Conservation (phyloP, 139 green algal species). For the Pleodorina starrii region DNA sequence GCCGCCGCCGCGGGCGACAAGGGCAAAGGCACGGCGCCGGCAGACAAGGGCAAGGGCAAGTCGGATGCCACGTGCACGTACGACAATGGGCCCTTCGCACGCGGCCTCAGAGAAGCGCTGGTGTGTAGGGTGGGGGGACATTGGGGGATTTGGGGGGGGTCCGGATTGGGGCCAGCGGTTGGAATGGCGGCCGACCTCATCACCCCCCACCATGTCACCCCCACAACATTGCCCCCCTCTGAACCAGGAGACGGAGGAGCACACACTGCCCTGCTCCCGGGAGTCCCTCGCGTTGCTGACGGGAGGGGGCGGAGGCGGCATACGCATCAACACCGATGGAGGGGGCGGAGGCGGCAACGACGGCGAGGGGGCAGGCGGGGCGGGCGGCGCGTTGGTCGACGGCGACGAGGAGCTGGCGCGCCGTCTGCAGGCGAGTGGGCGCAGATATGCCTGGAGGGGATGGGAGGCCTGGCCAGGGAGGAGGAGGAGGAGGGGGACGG, state of each 20-base stretch:
- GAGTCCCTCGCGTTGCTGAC: not conserved
- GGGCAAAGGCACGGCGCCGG: conserved; percentile 56
- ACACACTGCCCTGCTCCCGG: not conserved
- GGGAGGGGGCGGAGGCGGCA: conserved; percentile 21
- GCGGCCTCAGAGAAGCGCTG: conserved; percentile 55
- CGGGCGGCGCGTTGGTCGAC: conserved; percentile 37
- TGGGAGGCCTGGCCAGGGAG: not conserved
- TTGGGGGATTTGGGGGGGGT: too few species aligned
- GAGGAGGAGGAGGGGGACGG: not conserved
- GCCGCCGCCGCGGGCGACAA: conserved; percentile 29
- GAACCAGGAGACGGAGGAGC: not conserved
- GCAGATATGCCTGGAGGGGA: conserved; percentile 52
- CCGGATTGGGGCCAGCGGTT: too few species aligned
- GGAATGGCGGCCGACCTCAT: too few species aligned
- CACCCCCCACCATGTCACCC: too few species aligned
- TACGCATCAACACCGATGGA: conserved; percentile 7
- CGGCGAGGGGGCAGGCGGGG: not conserved
- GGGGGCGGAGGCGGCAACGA: not conserved
- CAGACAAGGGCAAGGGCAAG: conserved; percentile 57
- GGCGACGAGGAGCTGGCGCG: conserved; percentile 83
- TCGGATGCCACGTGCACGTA: conserved; percentile 23
- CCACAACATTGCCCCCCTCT: too few species aligned
- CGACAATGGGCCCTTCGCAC: conserved; percentile 51
- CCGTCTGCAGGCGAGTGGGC: conserved; percentile 81
- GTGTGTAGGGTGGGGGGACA: too few species aligned